A percentile compares a stretch with the other conserved stretches of the same genome.
Conservation (phyloP, 2,329 filamentous ascomycete genomes). For the Monosporascus sp. region DNA sequence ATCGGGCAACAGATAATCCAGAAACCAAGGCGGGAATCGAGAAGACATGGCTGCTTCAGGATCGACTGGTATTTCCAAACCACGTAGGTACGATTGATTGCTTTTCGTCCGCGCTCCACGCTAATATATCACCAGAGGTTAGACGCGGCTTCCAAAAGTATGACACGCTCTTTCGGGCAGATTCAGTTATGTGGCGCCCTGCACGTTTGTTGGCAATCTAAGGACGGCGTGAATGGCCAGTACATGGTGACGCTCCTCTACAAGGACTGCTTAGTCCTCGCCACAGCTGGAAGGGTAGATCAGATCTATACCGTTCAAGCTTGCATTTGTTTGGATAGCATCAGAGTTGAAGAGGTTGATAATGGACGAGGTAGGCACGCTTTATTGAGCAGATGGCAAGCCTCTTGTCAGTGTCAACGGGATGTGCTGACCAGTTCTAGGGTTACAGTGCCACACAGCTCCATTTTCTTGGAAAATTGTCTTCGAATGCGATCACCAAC, state of each 20-base stretch:
- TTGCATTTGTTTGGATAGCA: conserved; percentile 62
- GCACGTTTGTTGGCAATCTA: conserved; percentile 75
- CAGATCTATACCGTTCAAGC: conserved; percentile 69
- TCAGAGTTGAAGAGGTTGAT: conserved; percentile 65
- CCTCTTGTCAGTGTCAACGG: background rate
- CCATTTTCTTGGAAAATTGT: conserved; percentile 88
- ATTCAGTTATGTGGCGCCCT: conserved; percentile 77
- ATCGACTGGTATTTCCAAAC: conserved; percentile 69
- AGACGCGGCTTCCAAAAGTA: conserved; percentile 50
- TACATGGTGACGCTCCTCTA: conserved; percentile 89
- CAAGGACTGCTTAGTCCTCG: conserved; percentile 71
- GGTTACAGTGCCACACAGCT: conserved; percentile 79
- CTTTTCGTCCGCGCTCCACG: background rate
- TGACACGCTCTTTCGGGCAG: conserved; percentile 77
- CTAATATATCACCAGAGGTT: conserved; percentile 35
- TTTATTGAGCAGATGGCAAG: conserved; percentile 3
- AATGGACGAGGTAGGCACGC: conserved; percentile 62
- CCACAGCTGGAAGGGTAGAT: conserved; percentile 58
- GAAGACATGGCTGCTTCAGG: conserved; percentile 80
- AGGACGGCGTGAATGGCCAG: conserved; percentile 61
- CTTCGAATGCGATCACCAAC: conserved; percentile 70
- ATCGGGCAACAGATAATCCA: conserved; percentile 75
- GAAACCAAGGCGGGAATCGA: conserved; percentile 65
- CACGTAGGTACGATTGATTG: conserved; percentile 46
- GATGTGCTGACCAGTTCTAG: conserved; percentile 39